A percentile compares a stretch with the other conserved stretches of the same genome.
Evolutionary conservation across 2,329 filamentous ascomycete genomes (phyloP).

Genomic region (Thielaviopsis musarum): DNA sequence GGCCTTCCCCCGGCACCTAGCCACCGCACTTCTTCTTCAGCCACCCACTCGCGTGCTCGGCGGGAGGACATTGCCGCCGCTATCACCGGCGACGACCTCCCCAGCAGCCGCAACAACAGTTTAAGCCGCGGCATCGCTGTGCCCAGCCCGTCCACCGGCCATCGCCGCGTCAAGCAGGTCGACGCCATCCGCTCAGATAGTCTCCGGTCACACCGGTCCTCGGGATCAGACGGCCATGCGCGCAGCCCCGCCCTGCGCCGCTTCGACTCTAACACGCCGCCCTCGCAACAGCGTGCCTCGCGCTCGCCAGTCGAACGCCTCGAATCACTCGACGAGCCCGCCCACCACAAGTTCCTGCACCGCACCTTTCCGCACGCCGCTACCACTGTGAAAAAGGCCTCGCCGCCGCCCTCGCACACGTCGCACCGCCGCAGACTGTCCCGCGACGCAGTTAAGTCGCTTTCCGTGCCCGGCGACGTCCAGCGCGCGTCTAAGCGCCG

Average conservation of each 20-base stretch:
- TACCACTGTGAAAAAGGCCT: neutral
- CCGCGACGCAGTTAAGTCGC: neutral
- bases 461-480: neutral
- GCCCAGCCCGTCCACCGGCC: neutral
- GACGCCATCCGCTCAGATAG: conserved; percentile 5
- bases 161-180: neutral
- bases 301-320: neutral
- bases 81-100: conserved; percentile 5
- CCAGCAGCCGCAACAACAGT: conserved; percentile 5
- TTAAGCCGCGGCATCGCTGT: neutral
- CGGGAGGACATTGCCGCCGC: neutral
- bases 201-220: conserved; percentile 6
- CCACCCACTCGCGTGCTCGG: neutral
- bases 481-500: neutral
- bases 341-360: neutral
- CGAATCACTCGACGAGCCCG: neutral
- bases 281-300: neutral
- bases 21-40: neutral
- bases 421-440: neutral
- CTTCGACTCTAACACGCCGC: conserved; percentile 4
- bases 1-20: neutral
- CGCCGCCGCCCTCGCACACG: neutral
- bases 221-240: neutral
- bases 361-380: neutral
- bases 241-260: neutral